Conservation (phyloP, 2,329 filamentous ascomycete species). For the Trichoderma sp. region DNA sequence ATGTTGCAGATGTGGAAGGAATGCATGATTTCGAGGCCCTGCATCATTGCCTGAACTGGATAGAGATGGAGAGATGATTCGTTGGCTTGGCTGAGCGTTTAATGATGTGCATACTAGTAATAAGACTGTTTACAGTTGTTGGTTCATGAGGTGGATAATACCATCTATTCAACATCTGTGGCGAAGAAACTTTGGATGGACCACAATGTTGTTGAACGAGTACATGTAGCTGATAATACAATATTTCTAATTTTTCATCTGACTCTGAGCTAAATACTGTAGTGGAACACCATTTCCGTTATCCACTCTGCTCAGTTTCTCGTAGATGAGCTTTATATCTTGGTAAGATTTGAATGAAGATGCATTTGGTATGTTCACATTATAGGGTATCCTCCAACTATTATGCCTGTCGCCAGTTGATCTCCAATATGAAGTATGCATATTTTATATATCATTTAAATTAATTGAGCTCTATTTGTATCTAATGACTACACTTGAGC, state of each 20-base stretch:
- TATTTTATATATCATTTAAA: background rate
- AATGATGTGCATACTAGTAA: background rate
- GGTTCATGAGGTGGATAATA: background rate
- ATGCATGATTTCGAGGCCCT: background rate
- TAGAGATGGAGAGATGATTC: background rate
- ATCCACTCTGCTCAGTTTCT: background rate
- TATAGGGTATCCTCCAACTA: background rate
- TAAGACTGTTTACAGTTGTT: background rate
- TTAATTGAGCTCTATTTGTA: too few species aligned
- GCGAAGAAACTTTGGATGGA: background rate
- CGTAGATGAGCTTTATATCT: background rate
- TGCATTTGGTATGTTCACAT: too few species aligned
- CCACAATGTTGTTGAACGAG: background rate
- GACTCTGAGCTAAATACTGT: background rate
- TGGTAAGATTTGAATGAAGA: background rate
- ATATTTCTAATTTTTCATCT: background rate
- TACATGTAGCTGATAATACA: background rate
- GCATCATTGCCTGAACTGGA: slow-evolving; percentile 4
- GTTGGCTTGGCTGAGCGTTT: background rate
- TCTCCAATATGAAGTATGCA: background rate
- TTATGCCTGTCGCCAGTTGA: background rate
- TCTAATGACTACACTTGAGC: background rate
- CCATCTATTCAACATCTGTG: background rate
- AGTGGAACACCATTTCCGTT: background rate
- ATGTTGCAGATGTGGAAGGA: background rate